A percentile compares a stretch with the other conserved stretches of the same genome.
These are phyloP conservation scores for Bolboschoenus planiculmis DNA, from an alignment of 176 grass and related monocot genomes.

Conservation along the genomic window DNA sequence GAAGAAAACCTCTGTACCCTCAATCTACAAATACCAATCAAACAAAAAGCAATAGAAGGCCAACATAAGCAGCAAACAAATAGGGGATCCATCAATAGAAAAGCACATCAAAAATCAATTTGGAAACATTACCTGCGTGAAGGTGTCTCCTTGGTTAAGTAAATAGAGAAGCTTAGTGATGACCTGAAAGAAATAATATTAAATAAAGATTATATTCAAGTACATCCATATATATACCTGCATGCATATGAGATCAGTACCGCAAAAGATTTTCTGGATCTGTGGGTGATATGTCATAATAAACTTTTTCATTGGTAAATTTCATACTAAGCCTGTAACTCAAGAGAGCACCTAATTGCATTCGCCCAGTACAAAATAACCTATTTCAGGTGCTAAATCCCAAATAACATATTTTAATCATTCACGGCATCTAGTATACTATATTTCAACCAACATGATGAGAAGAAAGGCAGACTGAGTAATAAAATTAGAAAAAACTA, in stretches of 20 bases:
- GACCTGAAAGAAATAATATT: conserved; percentile 39
- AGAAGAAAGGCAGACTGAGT: background rate
- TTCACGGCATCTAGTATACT: background rate
- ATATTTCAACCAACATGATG: conserved; percentile 10
- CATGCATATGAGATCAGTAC: background rate
- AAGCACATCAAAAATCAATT: background rate
- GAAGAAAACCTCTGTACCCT: conserved; percentile 94
- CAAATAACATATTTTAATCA: background rate
- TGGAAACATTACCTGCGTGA: conserved; percentile 64
- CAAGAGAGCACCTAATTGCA: conserved; percentile 75
- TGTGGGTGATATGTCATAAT: background rate
- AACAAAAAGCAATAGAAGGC: background rate
- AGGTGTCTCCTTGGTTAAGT: conserved; percentile 97
- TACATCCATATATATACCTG: background rate
- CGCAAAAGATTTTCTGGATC: background rate
- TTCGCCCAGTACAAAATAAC: conserved; percentile 58
- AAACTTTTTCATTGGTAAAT: background rate
- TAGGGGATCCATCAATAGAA: background rate
- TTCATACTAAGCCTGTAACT: conserved; percentile 32
- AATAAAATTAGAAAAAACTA: background rate
- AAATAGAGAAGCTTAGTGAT: conserved; percentile 98
- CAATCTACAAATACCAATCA: conserved; percentile 48
- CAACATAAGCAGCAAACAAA: background rate
- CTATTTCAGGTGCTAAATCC: background rate
- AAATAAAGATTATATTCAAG: background rate